Evolutionary conservation across 228 moss, liverwort and hornwort species (phyloP).

Genomic region (Sphagnum magellanicum): DNA sequence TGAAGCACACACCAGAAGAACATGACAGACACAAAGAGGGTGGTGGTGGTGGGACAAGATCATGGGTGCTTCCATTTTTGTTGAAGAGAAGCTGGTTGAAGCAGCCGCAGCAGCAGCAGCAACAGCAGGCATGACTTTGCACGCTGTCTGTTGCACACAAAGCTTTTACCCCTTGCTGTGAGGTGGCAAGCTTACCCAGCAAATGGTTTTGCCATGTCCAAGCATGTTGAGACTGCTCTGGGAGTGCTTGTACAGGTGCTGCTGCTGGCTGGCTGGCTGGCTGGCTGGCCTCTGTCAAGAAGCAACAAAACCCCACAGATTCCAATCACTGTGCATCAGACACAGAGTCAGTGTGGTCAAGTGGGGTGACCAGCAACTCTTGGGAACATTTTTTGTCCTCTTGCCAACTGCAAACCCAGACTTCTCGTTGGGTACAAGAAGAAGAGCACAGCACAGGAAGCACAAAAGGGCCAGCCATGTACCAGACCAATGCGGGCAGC

Average conservation of each 20-base stretch:
- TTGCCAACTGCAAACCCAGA: too few relatives aligned
- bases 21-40: too few relatives aligned
- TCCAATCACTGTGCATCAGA: background rate
- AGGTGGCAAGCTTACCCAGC: slow-evolving; percentile 33
- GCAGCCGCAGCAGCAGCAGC: too few relatives aligned
- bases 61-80: too few relatives aligned
- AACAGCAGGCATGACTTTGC: too few relatives aligned
- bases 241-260: slow-evolving; percentile 14
- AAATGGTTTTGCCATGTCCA: background rate
- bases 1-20: too few relatives aligned
- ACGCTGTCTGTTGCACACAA: too few relatives aligned
- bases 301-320: slow-evolving; percentile 14
- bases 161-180: background rate
- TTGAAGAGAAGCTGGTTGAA: too few relatives aligned
- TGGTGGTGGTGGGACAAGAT: too few relatives aligned
- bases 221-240: slow-evolving; percentile 18
- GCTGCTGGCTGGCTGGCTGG: too few relatives aligned
- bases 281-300: slow-evolving; percentile 16
- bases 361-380: too few relatives aligned
- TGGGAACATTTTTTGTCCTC: too few relatives aligned
- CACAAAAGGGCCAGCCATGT: background rate
- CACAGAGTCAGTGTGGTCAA: background rate
- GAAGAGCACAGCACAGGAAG: background rate
- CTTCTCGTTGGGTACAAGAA: background rate
- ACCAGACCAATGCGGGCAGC: slow-evolving; percentile 16